A percentile compares a stretch with the other conserved stretches of the same genome.
Evolutionary conservation across 371 early-diverging fungal species (phyloP).

Genomic region (Circinella umbellata): DNA sequence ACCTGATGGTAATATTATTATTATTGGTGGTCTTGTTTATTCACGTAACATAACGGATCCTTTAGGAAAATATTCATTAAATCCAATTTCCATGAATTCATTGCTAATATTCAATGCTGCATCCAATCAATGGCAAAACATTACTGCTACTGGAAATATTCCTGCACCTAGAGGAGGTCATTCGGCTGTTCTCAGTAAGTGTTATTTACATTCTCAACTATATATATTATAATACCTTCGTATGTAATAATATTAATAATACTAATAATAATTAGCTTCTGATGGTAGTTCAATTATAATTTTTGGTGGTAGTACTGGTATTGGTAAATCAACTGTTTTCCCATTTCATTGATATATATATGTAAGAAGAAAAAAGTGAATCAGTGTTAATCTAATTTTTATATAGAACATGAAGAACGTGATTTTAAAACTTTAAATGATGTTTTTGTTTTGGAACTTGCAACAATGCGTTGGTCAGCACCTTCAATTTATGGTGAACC

Average conservation of each 20-base stretch:
- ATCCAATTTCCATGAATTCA: slow-evolving; percentile 47
- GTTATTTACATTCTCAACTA: not conserved
- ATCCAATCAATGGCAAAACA: slow-evolving; percentile 32
- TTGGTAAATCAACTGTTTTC: slow-evolving; percentile 20
- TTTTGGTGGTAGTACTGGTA: slow-evolving; percentile 40
- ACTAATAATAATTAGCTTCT: not conserved
- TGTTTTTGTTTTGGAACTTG: slow-evolving; percentile 39
- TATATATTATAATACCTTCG: too few species aligned
- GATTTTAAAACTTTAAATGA: slow-evolving; percentile 34
- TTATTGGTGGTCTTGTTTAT: slow-evolving; percentile 30
- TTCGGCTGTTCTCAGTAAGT: slow-evolving; percentile 44
- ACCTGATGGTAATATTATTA: slow-evolving; percentile 30
- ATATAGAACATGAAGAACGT: slow-evolving; percentile 17
- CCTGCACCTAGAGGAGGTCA: slow-evolving; percentile 51
- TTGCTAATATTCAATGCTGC: slow-evolving; percentile 37
- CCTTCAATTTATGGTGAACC: slow-evolving; percentile 39
- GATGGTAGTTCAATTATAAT: slow-evolving; percentile 26
- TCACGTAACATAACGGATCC: slow-evolving; percentile 35
- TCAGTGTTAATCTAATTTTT: not conserved
- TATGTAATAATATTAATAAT: not conserved
- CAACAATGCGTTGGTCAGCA: slow-evolving; percentile 43
- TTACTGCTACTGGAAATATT: slow-evolving; percentile 49
- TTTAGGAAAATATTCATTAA: slow-evolving; percentile 27
- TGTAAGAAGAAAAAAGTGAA: too few species aligned
- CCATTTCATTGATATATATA: too few species aligned